These are phyloP conservation scores for Cicer pinnatifidum DNA, from an alignment of 306 rosid species.

Conservation along the genomic window DNA sequence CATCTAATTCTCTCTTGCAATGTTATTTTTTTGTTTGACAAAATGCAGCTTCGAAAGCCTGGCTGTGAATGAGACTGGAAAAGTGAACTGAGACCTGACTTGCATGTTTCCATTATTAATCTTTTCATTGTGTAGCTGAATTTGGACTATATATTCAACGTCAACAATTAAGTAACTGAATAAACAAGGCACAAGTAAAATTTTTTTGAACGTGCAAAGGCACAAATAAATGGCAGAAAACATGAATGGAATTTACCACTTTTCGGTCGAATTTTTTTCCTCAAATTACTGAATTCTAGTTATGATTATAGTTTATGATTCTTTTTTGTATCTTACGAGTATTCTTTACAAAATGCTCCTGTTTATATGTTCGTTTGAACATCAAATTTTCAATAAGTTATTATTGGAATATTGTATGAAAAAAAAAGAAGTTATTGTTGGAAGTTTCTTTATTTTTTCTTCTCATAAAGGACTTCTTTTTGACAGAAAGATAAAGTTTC, in stretches of 20 bases:
- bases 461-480: no score
- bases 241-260: not conserved
- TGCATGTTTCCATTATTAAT: constrained; percentile 4
- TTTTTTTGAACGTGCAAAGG: no score
- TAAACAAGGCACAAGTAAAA: not conserved
- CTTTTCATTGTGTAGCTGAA: not conserved
- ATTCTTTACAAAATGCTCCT: not conserved
- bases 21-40: constrained; percentile 4
- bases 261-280: not conserved
- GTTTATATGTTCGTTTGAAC: not conserved
- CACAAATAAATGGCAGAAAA: not conserved
- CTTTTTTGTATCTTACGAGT: no score
- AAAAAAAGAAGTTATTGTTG: no score
- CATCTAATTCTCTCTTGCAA: no score
- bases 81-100: constrained; percentile 1
- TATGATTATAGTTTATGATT: constrained; percentile 2
- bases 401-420: no score
- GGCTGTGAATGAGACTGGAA: constrained; percentile 35
- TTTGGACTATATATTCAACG: not conserved
- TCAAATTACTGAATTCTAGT: not conserved
- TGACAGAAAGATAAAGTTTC: no score
- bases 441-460: no score
- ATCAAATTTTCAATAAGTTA: not conserved
- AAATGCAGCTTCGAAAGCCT: constrained; percentile 43
- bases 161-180: not conserved